Conservation (phyloP, 257 asterid species). For the Lantana camara region DNA sequence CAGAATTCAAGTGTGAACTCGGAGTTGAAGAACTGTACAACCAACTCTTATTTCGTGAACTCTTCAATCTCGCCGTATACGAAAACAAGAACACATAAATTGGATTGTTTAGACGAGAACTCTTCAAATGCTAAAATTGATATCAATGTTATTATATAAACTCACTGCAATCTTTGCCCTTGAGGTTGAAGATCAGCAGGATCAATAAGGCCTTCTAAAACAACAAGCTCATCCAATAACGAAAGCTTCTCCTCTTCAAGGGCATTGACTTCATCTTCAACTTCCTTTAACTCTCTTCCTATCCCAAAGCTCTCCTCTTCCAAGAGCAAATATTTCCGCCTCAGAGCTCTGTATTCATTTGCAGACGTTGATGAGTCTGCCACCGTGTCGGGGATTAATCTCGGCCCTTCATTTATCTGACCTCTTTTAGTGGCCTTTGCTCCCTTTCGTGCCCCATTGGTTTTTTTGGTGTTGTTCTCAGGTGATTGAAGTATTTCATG, state of each 20-base stretch:
- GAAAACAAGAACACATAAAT: background rate
- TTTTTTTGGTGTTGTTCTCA: conserved; percentile 38
- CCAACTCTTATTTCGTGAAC: background rate
- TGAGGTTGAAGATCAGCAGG: conserved; percentile 58
- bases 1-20: background rate
- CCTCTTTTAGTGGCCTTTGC: conserved; percentile 54
- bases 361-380: conserved; percentile 52
- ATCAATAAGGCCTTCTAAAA: conserved; percentile 82
- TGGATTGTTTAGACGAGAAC: background rate
- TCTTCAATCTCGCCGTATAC: background rate
- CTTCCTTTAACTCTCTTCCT: conserved; percentile 61
- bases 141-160: background rate
- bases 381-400: conserved; percentile 42
- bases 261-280: conserved; percentile 62
- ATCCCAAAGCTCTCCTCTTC: conserved; percentile 79
- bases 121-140: background rate
- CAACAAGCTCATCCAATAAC: conserved; percentile 85
- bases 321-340: conserved; percentile 73
- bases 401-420: conserved; percentile 31
- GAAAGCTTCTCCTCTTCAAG: conserved; percentile 88
- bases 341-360: conserved; percentile 69
- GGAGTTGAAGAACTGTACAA: background rate
- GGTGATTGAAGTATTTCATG: conserved; percentile 42
- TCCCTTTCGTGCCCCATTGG: conserved; percentile 42
- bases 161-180: conserved; percentile 37